Evolutionary conservation across 73 alveolate species (phyloP), one percentile per base, ranked within the genome.

Genomic region (Strombidium stylifer): DNA sequence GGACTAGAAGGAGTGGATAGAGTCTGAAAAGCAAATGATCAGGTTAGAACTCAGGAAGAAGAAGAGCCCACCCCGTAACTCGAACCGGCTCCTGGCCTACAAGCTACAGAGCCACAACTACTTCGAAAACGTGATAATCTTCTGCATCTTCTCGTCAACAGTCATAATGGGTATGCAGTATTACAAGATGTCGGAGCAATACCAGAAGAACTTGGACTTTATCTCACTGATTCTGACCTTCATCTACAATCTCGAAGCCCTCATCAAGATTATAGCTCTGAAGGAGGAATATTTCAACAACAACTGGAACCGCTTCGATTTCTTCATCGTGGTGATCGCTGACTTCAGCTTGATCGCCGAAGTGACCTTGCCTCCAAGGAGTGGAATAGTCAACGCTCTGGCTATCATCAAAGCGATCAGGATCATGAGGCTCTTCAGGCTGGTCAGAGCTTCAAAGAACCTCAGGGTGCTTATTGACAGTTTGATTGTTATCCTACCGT

Each of bases 181-280:
- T 30, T 75, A 80, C 27, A 61, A 36, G 2, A 16, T 35, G 24
- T 51, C 75, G 18, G 19, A 19, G 0, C 6, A 19, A 5, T 24
- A 37, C 0, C 10, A 2, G 0, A 11, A 3, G 11, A 35, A 40
- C 21, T 30, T 61, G 5, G 81, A 80, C 5, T 7, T 1, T 15
- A 8, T 59, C 15, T 72, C 71, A 48, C 26, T 30, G 28, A 18
- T 49, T 4, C 51, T 53, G 55, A 34, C 86, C 44, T 37, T 36
- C 28, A 58, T 83, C 21, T 83, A 75, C 55, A 39, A 65, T 18
- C 19, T 83, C 14, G 93, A 83, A 47, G 82, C 85, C 19, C 44
- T 83, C 40, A 56, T 83, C 24, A 83, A 83, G 52, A 62, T 83
- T 52, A 41, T 57, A n/a, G 93, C 89, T 10, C 24, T 69, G 2